phyloP scores from a whole-genome alignment of 768 basidiomycete species.

The Botryobasidium botryosum region DNA sequence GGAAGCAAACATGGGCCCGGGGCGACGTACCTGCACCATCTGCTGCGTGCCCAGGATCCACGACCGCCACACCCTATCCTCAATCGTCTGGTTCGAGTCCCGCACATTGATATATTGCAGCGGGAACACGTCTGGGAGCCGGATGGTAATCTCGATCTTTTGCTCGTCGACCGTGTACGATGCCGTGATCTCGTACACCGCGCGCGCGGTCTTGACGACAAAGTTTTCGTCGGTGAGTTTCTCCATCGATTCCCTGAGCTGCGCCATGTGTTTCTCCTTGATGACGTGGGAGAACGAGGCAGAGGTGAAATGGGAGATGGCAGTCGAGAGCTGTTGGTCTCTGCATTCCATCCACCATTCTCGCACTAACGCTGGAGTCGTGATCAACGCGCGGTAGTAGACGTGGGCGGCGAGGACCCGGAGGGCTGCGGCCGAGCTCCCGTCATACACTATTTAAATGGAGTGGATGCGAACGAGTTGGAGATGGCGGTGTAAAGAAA shows the following conservation, averaged over 20 bases:
- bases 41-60: slow-evolving; percentile 92
- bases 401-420: slow-evolving; percentile 68
- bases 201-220: slow-evolving; percentile 54
- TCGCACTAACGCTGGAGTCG: slow-evolving; percentile 71
- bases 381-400: slow-evolving; percentile 72
- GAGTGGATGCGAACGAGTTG: too few species aligned
- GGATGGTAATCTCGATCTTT: slow-evolving; percentile 71
- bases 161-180: slow-evolving; percentile 87
- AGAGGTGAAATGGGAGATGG: slow-evolving; percentile 64
- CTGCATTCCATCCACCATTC: slow-evolving; percentile 76
- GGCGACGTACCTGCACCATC: slow-evolving; percentile 54
- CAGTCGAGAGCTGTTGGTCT: slow-evolving; percentile 69
- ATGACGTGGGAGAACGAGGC: slow-evolving; percentile 79
- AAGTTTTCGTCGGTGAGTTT: slow-evolving; percentile 61
- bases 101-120: slow-evolving; percentile 75
- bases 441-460: slow-evolving; percentile 38
- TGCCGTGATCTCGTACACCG: slow-evolving; percentile 66
- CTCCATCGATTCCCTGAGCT: slow-evolving; percentile 38
- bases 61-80: too few species aligned
- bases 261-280: slow-evolving; percentile 64
- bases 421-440: slow-evolving; percentile 32
- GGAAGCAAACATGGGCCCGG: background rate
- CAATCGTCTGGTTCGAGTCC: slow-evolving; percentile 70
- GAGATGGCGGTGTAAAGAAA: too few species aligned
- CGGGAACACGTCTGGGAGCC: slow-evolving; percentile 83